These are phyloP conservation scores for Beauveria australis DNA, from an alignment of 2,329 filamentous ascomycete species.

Conservation along the genomic window DNA sequence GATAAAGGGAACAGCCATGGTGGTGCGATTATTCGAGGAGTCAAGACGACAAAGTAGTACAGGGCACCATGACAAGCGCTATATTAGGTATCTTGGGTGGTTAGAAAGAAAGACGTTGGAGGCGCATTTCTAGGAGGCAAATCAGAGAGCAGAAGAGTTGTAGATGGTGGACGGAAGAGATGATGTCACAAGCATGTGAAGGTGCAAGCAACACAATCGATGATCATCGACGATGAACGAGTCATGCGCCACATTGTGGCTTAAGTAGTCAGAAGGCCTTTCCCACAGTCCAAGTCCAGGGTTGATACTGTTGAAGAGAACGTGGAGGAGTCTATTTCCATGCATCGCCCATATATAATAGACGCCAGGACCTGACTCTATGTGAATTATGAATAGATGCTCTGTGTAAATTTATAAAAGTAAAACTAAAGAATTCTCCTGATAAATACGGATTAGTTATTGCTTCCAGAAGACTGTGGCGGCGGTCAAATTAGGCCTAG, in stretches of 20 bases:
- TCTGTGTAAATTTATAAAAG: too few relatives aligned
- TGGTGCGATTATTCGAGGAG: constrained; percentile 11
- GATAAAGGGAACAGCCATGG: constrained; percentile 45
- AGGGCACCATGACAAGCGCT: constrained; percentile 4
- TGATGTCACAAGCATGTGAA: constrained; percentile 17
- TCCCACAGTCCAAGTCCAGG: too few relatives aligned
- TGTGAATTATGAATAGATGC: too few relatives aligned
- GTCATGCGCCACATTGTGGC: too few relatives aligned
- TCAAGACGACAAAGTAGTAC: not conserved
- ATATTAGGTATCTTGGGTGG: not conserved
- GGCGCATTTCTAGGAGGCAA: not conserved
- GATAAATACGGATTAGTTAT: too few relatives aligned
- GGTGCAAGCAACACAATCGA: not conserved
- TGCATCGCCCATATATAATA: too few relatives aligned
- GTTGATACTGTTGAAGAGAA: too few relatives aligned
- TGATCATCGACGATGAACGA: not conserved
- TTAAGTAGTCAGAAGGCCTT: too few relatives aligned
- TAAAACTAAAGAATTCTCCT: too few relatives aligned
- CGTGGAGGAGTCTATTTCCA: too few relatives aligned
- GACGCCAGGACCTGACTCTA: too few relatives aligned
- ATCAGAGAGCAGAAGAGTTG: not conserved
- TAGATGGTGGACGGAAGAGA: not conserved
- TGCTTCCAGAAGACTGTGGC: not conserved
- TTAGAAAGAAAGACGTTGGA: not conserved
- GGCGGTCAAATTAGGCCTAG: not conserved